Evolutionary conservation across 1,284 basidiomycete species (phyloP).

Genomic region (Wallemia hederae): DNA sequence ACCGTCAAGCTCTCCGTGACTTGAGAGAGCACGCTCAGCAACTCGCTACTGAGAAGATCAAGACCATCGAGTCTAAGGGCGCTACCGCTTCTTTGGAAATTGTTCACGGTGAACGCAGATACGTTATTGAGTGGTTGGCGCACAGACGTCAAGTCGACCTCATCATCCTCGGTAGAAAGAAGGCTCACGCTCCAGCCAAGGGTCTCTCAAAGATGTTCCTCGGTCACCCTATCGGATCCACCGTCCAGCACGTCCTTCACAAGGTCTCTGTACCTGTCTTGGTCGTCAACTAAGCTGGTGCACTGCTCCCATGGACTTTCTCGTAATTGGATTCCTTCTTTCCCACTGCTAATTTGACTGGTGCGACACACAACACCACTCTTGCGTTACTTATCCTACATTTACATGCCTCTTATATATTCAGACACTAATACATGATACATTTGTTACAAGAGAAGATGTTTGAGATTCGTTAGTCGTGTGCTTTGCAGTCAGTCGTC

Average conservation of each 20-base stretch:
- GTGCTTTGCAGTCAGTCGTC: too few species aligned
- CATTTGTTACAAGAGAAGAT: too few species aligned
- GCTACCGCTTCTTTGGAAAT: background rate
- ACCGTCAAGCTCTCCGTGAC: background rate
- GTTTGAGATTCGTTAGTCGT: too few species aligned
- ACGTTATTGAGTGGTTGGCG: background rate
- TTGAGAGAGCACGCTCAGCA: background rate
- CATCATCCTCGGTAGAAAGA: background rate
- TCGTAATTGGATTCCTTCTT: background rate
- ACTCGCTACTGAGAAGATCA: background rate
- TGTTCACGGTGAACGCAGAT: background rate
- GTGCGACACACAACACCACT: too few species aligned
- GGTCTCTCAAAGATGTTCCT: background rate
- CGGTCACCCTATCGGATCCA: background rate
- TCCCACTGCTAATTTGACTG: too few species aligned
- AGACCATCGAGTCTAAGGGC: background rate
- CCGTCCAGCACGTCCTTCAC: background rate
- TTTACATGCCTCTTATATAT: background rate
- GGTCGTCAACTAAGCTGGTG: background rate
- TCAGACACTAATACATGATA: too few species aligned
- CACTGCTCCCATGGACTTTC: background rate
- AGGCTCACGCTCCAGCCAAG: background rate
- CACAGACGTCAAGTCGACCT: background rate
- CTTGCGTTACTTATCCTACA: background rate
- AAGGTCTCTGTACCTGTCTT: background rate